Evolutionary conservation across 2,329 filamentous ascomycete genomes (phyloP), one percentile per base, ranked within the genome.

Genomic region (Pseudocercospora crystallina): DNA sequence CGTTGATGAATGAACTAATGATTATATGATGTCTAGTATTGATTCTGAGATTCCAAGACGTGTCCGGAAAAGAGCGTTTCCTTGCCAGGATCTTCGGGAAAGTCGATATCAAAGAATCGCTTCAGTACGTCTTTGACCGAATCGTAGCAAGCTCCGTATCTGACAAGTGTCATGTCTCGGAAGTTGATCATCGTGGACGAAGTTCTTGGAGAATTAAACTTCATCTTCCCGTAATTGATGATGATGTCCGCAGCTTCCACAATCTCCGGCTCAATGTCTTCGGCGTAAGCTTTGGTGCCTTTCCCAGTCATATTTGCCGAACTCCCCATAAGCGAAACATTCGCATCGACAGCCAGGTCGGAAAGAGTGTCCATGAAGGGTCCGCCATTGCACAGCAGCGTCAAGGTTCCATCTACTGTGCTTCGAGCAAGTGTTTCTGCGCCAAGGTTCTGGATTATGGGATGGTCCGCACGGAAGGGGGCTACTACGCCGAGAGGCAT

Each of bases 141-240:
- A 20, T 47, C 45, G 30, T 47, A 47, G 37, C 36, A 47, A 32
- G 45, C 36, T 12, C 45, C 45, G 14, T 33, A 47, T 13, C 45
- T 26, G 10, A 47, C 31, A 12, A 47, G 29, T 10, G 35, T 40
- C 11, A 38, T 30, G 5, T 38, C 45, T 11, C 37, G 36, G 20
- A 47, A 47, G 15, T 47, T 38, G 11, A 47, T 47, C 45, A 47
- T 47, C 11, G 36, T 41, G 9, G 45, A 47, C 8, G 45, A 47
- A 9, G 45, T 38, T n/a, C 45, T 26, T 20, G 45, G 45, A 12
- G 30, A 15, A 15, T 20, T 31, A 14, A 40, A 35, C 32, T 47
- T 47, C 45, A n/a, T 13, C 37, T 47, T 47, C 14, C 45, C 45
- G 15, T 47, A 47, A 31, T 47, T 33, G 45, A 47, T 41, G 13